Conservation (phyloP, 169 alveolate species). For the Plasmodium berghei region DNA sequence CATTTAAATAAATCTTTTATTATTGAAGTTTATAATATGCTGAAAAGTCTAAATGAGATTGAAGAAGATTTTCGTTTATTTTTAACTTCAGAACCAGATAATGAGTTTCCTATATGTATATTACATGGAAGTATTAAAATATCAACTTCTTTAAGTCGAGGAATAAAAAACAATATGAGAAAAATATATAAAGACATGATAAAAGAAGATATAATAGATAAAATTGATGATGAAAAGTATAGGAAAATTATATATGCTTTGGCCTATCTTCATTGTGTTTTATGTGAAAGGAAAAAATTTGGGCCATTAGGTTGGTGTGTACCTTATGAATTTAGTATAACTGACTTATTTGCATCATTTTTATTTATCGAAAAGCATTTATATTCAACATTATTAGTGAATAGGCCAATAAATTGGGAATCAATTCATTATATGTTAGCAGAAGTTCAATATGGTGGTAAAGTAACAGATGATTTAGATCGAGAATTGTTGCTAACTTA, state of each 20-base stretch:
- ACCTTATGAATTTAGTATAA: constrained; percentile 96
- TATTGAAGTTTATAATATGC: constrained; percentile 92
- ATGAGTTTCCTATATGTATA: constrained; percentile 96
- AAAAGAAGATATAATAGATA: constrained; percentile 93
- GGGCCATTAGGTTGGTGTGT: constrained; percentile 98
- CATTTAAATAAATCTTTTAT: constrained; percentile 94
- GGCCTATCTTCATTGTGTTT: constrained; percentile 95
- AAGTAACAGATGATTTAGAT: constrained; percentile 97
- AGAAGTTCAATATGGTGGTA: constrained; percentile 97
- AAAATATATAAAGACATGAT: constrained; percentile 94
- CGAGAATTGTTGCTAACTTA: constrained; percentile 93
- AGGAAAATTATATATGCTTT: constrained; percentile 92
- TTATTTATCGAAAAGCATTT: constrained; percentile 94
- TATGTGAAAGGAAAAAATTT: constrained; percentile 96
- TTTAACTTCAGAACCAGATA: constrained; percentile 95
- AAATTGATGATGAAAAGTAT: constrained; percentile 95
- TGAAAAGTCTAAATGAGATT: constrained; percentile 87
- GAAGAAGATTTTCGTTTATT: constrained; percentile 93
- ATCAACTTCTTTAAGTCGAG: constrained; percentile 96
- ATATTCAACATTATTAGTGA: constrained; percentile 89
- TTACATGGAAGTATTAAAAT: constrained; percentile 96
- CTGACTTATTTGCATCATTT: constrained; percentile 96
- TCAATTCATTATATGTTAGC: constrained; percentile 95
- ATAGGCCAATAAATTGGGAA: constrained; percentile 91
- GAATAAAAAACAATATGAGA: constrained; percentile 95